Percentiles rank a stretch among this genome's conserved stretches.
phyloP scores from a whole-genome alignment of 2,329 filamentous ascomycete genomes.

The Fusarium sp. region DNA sequence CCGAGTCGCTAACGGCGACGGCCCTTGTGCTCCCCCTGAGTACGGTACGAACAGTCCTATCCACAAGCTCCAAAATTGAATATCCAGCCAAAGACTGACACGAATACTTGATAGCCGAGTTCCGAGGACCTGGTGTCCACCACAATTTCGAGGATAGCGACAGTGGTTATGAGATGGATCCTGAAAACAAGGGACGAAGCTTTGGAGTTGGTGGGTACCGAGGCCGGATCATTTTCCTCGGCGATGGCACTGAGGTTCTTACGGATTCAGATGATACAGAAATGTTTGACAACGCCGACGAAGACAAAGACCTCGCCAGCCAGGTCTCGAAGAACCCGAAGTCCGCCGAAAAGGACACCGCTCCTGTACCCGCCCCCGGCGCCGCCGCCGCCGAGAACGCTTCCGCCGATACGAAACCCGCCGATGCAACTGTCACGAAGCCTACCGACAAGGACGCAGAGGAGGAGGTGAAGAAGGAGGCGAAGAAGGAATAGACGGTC shows the following conservation, averaged over 20 bases:
- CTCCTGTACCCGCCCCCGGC: slow-evolving; percentile 39
- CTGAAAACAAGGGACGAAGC: slow-evolving; percentile 70
- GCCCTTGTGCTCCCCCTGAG: slow-evolving; percentile 97
- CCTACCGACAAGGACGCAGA: slow-evolving; percentile 34
- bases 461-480: slow-evolving; percentile 44
- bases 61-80: slow-evolving; percentile 4
- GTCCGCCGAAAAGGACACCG: slow-evolving; percentile 43
- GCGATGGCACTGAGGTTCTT: slow-evolving; percentile 92
- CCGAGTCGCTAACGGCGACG: slow-evolving; percentile 95
- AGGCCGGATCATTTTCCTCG: slow-evolving; percentile 92
- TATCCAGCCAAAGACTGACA: slow-evolving; percentile 28
- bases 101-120: slow-evolving; percentile 70
- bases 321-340: slow-evolving; percentile 75
- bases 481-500: slow-evolving; percentile 53
- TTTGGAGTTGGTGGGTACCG: slow-evolving; percentile 77
- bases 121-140: slow-evolving; percentile 83
- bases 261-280: slow-evolving; percentile 90
- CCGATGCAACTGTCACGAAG: slow-evolving; percentile 37
- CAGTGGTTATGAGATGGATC: slow-evolving; percentile 79
- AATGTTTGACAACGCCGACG: slow-evolving; percentile 89
- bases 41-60: slow-evolving; percentile 84
- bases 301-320: slow-evolving; percentile 86
- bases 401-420: slow-evolving; percentile 43
- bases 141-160: slow-evolving; percentile 86
- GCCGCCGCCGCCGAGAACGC: slow-evolving; percentile 36